phyloP scores from a whole-genome alignment of 2,329 filamentous ascomycete species.

The Aphanocladium album region DNA sequence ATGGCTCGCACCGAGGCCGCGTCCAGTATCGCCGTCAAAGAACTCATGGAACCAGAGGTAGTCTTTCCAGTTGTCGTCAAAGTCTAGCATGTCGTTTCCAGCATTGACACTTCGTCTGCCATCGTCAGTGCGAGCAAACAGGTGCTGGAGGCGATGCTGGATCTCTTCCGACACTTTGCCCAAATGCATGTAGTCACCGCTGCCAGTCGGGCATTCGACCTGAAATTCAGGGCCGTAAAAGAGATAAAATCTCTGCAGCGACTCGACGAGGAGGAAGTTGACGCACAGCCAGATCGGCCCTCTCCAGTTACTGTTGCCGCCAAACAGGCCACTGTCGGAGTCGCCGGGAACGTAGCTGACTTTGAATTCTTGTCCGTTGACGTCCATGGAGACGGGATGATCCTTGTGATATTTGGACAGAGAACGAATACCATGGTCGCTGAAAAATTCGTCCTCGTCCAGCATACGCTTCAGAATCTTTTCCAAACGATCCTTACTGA shows the following conservation, averaged over 20 bases:
- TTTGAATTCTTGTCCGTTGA: conserved; percentile 83
- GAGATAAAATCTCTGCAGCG: conserved; percentile 90
- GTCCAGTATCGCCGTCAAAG: conserved; percentile 88
- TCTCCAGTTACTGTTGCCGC: conserved; percentile 97
- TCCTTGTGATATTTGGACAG: conserved; percentile 89
- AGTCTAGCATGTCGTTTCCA: conserved; percentile 80
- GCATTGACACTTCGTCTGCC: conserved; percentile 85
- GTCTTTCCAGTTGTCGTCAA: conserved; percentile 84
- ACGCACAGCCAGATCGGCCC: conserved; percentile 94
- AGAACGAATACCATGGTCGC: conserved; percentile 84
- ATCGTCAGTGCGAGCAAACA: conserved; percentile 79
- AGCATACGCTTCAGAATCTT: conserved; percentile 90
- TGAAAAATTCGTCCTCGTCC: conserved; percentile 88
- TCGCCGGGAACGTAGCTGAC: conserved; percentile 93
- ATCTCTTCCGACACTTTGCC: conserved; percentile 93
- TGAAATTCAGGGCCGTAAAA: conserved; percentile 88
- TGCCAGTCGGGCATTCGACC: conserved; percentile 90
- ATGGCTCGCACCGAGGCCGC: conserved; percentile 85
- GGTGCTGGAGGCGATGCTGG: conserved; percentile 87
- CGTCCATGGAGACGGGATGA: conserved; percentile 89
- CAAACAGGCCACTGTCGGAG: conserved; percentile 90
- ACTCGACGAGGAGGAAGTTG: conserved; percentile 92
- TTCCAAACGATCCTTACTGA: conserved; percentile 86
- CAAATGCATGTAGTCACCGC: conserved; percentile 91
- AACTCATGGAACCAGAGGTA: conserved; percentile 92